Evolutionary conservation across 768 basidiomycete species (phyloP).

Genomic region (Termitomyces sp.): DNA sequence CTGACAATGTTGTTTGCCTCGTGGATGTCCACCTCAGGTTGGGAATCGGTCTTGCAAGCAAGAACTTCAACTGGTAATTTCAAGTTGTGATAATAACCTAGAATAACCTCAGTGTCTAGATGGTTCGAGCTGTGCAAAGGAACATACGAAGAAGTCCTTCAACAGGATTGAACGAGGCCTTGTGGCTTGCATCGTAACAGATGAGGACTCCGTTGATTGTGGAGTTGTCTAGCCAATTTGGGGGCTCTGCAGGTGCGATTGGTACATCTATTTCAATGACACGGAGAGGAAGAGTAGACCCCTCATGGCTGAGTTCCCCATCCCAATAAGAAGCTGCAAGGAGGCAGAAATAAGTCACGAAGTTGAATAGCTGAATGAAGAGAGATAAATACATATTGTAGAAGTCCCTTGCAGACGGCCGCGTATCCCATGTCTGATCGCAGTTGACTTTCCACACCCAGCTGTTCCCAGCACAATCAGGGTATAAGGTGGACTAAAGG

Average conservation of each 20-base stretch:
- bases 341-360: not conserved
- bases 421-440: slow-evolving; percentile 75
- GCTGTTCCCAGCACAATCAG: slow-evolving; percentile 77
- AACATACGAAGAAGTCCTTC: slow-evolving; percentile 69
- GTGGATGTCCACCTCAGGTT: slow-evolving; percentile 53
- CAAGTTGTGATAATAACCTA: slow-evolving; percentile 57
- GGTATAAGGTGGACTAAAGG: slow-evolving; percentile 36
- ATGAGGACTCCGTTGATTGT: slow-evolving; percentile 75
- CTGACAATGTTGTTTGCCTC: slow-evolving; percentile 46
- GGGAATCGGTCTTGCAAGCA: slow-evolving; percentile 83
- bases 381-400: slow-evolving; percentile 33
- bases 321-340: slow-evolving; percentile 30
- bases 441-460: slow-evolving; percentile 81
- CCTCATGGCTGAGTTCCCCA: slow-evolving; percentile 26
- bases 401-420: slow-evolving; percentile 39
- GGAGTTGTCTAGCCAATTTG: slow-evolving; percentile 45
- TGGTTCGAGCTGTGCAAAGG: not conserved
- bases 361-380: not conserved
- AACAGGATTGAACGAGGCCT: slow-evolving; percentile 61
- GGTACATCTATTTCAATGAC: slow-evolving; percentile 54
- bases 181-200: slow-evolving; percentile 76
- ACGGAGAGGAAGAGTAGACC: slow-evolving; percentile 41
- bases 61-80: slow-evolving; percentile 70
- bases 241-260: slow-evolving; percentile 1
- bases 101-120: slow-evolving; percentile 6